Base-by-base conservation (phyloP, 148 eudicot species). In the Fagopyrum esculentum region DNA sequence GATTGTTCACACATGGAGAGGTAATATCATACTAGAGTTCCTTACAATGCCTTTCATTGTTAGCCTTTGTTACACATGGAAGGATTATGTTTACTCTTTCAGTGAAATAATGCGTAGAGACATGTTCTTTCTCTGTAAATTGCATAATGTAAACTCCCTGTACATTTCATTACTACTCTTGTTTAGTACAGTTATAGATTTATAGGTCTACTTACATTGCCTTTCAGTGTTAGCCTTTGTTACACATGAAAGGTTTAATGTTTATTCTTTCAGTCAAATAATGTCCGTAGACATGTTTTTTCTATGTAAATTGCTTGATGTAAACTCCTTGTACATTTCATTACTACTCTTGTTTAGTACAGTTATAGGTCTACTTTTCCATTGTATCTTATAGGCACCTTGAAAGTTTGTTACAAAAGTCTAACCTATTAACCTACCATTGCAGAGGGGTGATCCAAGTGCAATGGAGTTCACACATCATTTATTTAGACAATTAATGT, bases 401-500 rank as follows among this genome's bases (percentile, higher is more conserved):
- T 8, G 35, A 26, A 17, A 66, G 17, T 40, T 66, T 40, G 46
- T 66, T 66, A 66, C 7, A 66, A 35, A 64, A 66, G 13, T 35
- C 35, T 66, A 35, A 66, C 43, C 71, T 66, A 78, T 69, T 48
- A 49, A 56, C 10, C 76, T 78, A 0, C 57, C 46, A 64, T 63
- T 86, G 80, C 91, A 94, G 98, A 83, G 84, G 78, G 87, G 86
- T 74, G 93, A 94, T 83, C 75, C 75, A 60, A 88, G 86, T 69
- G 95, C 97, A 76, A 87, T 90, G 84, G 77, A 69, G 76, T 92
- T 88, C 81, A 81, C 97, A 3, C 98, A 94, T 69, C 77, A 82
- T 52, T 80, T 90, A 77, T 94, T 94, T 73, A 86, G 84, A 78
- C 84, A 90, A 79, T 49, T 91, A 72, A 94, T 94, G 96, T 94